Base-by-base conservation (phyloP, 2,329 filamentous ascomycete genomes). In the Xylariaceae sp. region DNA sequence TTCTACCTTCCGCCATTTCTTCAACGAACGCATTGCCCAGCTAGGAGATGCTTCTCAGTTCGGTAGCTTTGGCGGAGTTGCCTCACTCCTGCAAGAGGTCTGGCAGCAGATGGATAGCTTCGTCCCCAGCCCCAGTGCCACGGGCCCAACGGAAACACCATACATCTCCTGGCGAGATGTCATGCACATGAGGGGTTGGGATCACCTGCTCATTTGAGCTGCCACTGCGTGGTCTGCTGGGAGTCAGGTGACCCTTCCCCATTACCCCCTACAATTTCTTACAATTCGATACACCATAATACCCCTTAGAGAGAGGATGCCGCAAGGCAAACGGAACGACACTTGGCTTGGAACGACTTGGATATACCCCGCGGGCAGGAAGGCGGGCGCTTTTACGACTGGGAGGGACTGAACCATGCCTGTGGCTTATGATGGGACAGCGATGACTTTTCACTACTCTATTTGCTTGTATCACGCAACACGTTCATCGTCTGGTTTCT, bases 91-190 rank as follows among this genome's bases (percentile, higher is more conserved):
- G 33, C 76, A 79, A 49, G 88, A 95, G 67, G 79, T 91, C 22
- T 98, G 93, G 93, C 71, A 80, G 51, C 83, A 87, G 60, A 86
- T 90, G 62, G 82, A 81, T 54, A 75, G 66, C 53, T 62, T 69
- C 49, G 64, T 57, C 33, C 50, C 53, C 51, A 65, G 56, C 45
- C 57, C 62, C 9, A 58, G 55, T 47, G 63, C 61, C 59, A 61
- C 61, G 47, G 62, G 61, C 44, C 48, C 53, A 48, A 50, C 63
- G 51, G 59, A 63, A 55, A 65, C 68, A 65, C 82, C 80, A 61
- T 84, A 85, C 69, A 79, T 95, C 66, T 89, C 90, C 81, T 97
- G 91, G 91, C 78, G 91, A 70, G 87, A 95, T 68, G 80, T 91
- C 62, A 95, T 96, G 89, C 81, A 80, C 68, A 80, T 84, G 69